These are phyloP conservation scores for Cichorium intybus DNA, from an alignment of 140 eudicot genomes.

Conservation along the genomic window DNA sequence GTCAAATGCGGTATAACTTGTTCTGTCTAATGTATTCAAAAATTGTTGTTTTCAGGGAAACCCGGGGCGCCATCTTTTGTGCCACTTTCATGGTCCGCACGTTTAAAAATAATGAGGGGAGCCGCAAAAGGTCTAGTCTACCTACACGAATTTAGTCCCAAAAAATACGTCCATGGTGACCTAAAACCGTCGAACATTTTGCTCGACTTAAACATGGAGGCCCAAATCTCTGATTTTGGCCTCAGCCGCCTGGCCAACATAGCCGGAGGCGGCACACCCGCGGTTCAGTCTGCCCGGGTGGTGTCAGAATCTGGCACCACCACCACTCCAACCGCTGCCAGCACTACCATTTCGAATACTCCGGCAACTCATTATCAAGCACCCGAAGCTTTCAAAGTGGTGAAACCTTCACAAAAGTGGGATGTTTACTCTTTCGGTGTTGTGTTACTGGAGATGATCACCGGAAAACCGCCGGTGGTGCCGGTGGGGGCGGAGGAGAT, in stretches of 20 bases:
- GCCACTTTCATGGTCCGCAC: conserved; percentile 68
- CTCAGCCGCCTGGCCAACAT: conserved; percentile 88
- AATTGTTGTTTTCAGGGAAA: conserved; percentile 53
- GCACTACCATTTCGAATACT: conserved; percentile 26
- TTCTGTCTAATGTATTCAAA: not conserved
- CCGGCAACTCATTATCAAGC: conserved; percentile 69
- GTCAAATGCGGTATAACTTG: not conserved
- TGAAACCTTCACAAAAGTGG: conserved; percentile 98
- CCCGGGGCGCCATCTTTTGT: conserved; percentile 70
- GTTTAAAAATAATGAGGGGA: conserved; percentile 81
- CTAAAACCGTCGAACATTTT: conserved; percentile 83
- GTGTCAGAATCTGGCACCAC: conserved; percentile 51
- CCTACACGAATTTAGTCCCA: conserved; percentile 92
- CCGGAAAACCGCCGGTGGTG: conserved; percentile 63
- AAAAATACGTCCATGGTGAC: conserved; percentile 93
- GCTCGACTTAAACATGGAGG: conserved; percentile 77
- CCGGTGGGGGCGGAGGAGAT: conserved; percentile 72
- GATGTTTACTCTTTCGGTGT: conserved; percentile 91
- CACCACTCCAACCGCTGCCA: conserved; percentile 20
- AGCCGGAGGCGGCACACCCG: conserved; percentile 84
- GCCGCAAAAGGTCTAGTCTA: conserved; percentile 78
- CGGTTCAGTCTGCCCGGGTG: conserved; percentile 64
- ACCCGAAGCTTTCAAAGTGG: conserved; percentile 84
- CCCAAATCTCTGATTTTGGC: conserved; percentile 84
- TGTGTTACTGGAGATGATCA: conserved; percentile 76